phyloP scores from a whole-genome alignment of 2,329 filamentous ascomycete genomes.

The Monilinia fructigena region DNA sequence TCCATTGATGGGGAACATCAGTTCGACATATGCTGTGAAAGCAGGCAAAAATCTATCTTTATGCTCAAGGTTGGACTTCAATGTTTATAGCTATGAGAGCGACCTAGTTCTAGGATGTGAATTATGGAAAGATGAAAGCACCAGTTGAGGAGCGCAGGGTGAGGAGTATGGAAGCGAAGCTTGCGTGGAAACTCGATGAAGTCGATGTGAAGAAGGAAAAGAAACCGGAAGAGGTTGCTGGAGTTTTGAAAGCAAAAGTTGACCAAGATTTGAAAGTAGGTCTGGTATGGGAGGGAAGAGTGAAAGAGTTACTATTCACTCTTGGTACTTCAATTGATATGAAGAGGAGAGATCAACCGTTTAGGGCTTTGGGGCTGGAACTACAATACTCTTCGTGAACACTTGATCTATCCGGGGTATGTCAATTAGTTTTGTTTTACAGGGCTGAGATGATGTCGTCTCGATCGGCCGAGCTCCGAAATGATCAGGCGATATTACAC shows the following conservation, averaged over 20 bases:
- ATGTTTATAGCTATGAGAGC: slow-evolving; percentile 97
- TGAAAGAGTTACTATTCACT: slow-evolving; percentile 91
- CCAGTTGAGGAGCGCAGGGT: slow-evolving; percentile 38
- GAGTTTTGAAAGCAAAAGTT: slow-evolving; percentile 84
- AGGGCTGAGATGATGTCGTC: neutral
- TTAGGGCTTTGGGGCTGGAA: slow-evolving; percentile 74
- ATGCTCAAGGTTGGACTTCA: slow-evolving; percentile 92
- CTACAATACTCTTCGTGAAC: slow-evolving; percentile 77
- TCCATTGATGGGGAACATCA: slow-evolving; percentile 90
- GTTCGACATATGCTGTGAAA: slow-evolving; percentile 86
- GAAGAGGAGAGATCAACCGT: slow-evolving; percentile 70
- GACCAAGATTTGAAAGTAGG: slow-evolving; percentile 87
- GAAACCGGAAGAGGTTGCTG: slow-evolving; percentile 67
- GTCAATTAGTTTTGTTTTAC: neutral
- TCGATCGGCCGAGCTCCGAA: neutral
- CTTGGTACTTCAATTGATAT: slow-evolving; percentile 84
- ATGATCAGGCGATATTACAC: neutral
- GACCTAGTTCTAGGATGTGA: slow-evolving; percentile 90
- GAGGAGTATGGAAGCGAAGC: slow-evolving; percentile 54
- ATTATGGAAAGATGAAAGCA: slow-evolving; percentile 71
- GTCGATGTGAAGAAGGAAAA: slow-evolving; percentile 32
- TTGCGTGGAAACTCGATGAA: slow-evolving; percentile 51
- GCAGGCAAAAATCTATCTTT: slow-evolving; percentile 80
- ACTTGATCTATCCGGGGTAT: neutral
- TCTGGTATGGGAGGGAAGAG: slow-evolving; percentile 85